Base-by-base conservation (phyloP, 2,329 filamentous ascomycete genomes). In the Cercospora berteroae region DNA sequence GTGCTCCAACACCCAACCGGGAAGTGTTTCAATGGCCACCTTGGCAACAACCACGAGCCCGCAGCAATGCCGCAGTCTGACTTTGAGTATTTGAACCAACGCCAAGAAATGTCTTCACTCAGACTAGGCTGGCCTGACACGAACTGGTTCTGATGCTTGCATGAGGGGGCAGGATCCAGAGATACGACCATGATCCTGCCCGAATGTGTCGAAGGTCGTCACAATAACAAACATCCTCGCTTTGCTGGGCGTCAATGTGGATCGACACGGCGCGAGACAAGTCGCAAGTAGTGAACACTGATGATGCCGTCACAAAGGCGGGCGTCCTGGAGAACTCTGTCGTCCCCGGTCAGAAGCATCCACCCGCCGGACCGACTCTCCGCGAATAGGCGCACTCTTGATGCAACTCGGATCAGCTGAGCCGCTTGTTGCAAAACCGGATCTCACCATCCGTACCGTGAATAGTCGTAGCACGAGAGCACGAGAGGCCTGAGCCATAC, bases 1-100 rank as follows among this genome's bases (percentile, higher is more conserved):
- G 20, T 50, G 18, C 44, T 27, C 48, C 23, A 55, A 27, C 23
- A 12, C 13, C 12, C 48, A 27, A 55, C 48, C 48, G 23, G 48
- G 48, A 7, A 55, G n/a, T 25, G 12, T 3, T 8, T 55, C 13
- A 13, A 55, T 13, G 36, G 13, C 36, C 42, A 44, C 25, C 58
- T 60, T 60, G 58, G 58, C 58, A 60, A 60, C 58, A 60, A 60
- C 58, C 58, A 60, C 33, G 33, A 58, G 33, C 36, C 23, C n/a
- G 18, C 29, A 60, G 20, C 36, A n/a, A 44, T 29, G 12, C 23
- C 48, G n/a, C 48, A n/a, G 16, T 25, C 25, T 48, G 23, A 16
- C 48, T 25, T 55, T n/a, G 10, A n/a, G 48, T 55, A 8, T 27
- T 3, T 16, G 23, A 55, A 27, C 12, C 20, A 25, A 27, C 13